phyloP scores from a whole-genome alignment of 345 rosid species.

The Lumnitzera racemosa region DNA sequence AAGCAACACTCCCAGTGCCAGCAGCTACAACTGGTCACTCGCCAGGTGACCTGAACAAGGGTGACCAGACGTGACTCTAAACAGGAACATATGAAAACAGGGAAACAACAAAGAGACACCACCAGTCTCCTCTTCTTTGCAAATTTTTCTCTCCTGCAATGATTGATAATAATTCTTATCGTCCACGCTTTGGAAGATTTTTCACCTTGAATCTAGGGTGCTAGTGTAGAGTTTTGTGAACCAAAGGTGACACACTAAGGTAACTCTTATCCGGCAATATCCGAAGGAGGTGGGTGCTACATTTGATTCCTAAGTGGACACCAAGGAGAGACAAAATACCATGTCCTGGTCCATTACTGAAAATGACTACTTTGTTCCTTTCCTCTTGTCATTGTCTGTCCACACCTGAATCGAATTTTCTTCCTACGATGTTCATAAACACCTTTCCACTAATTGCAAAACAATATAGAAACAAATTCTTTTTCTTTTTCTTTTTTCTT shows the following conservation, averaged over 20 bases:
- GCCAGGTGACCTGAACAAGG: too few species aligned
- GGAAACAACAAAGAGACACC: background rate
- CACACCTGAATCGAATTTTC: background rate
- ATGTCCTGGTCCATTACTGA: slow-evolving; percentile 5
- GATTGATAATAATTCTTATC: slow-evolving; percentile 3
- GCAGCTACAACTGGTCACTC: too few species aligned
- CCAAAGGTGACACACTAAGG: too few species aligned
- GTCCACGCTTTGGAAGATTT: background rate
- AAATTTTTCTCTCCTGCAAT: background rate
- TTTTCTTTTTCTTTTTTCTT: too few species aligned
- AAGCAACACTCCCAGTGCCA: too few species aligned
- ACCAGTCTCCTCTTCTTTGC: background rate
- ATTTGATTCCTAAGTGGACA: slow-evolving; percentile 4
- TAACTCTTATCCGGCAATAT: background rate
- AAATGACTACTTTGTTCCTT: background rate
- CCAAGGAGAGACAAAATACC: background rate
- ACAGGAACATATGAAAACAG: too few species aligned
- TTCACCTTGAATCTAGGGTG: background rate
- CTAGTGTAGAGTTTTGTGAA: too few species aligned
- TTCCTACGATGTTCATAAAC: background rate
- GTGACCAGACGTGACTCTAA: too few species aligned
- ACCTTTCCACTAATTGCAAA: too few species aligned
- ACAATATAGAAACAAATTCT: too few species aligned
- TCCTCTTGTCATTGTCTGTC: background rate
- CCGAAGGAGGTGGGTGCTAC: background rate